phyloP scores from a whole-genome alignment of 306 rosid genomes.

The Benincasa hispida region DNA sequence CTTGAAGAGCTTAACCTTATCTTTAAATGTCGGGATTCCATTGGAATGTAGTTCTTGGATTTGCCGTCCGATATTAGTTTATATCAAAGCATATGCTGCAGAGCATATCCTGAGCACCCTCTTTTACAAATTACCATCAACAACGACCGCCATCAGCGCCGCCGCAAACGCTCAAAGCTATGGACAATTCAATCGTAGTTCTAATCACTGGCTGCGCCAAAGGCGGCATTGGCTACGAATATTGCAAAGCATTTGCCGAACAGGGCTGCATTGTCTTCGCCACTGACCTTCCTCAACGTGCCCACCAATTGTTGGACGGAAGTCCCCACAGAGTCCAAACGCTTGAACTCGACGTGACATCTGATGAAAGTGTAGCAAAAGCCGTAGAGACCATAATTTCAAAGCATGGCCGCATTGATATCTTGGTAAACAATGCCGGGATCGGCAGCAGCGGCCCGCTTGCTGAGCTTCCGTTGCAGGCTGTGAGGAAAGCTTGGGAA shows the following conservation, averaged over 20 bases:
- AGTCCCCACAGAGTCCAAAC: conserved; percentile 26
- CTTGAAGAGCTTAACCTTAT: not conserved
- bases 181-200: conserved; percentile 41
- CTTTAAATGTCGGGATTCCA: not conserved
- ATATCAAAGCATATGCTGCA: conserved; percentile 7
- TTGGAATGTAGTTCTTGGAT: not conserved
- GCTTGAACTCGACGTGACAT: conserved; percentile 51
- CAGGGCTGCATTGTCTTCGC: conserved; percentile 49
- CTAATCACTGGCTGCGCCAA: conserved; percentile 74
- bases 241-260: conserved; percentile 59
- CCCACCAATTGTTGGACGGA: conserved; percentile 36
- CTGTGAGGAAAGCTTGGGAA: conserved; percentile 49
- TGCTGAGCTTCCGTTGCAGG: conserved; percentile 57
- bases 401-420: conserved; percentile 40
- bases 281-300: conserved; percentile 38
- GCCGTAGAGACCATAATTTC: conserved; percentile 34
- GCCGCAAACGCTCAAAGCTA: not conserved
- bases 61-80: not conserved
- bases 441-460: conserved; percentile 67
- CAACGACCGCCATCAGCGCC: too few relatives aligned
- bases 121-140: not conserved
- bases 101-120: conserved; percentile 1
- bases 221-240: conserved; percentile 82
- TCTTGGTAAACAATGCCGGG: conserved; percentile 63
- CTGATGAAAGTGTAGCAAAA: conserved; percentile 46